Base-by-base conservation (phyloP, 163 green algal species). In the Coccomyxa subellipsoidea region DNA sequence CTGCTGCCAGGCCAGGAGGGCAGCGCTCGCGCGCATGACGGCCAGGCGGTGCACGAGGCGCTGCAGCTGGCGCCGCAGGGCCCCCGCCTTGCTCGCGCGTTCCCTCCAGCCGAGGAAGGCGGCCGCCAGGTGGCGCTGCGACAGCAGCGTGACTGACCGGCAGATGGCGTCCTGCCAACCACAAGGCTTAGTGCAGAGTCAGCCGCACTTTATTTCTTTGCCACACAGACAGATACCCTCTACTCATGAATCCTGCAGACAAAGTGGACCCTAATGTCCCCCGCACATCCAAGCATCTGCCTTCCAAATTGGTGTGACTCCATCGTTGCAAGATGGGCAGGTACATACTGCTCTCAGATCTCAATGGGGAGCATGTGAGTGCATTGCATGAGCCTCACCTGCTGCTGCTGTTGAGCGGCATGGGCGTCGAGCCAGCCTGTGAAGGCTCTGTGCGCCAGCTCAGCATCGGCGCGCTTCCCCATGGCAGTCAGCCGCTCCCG, bases 71-170 rank as follows among this genome's bases (percentile, higher is more conserved):
- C 23, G 47, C 47, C 47, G 47, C 21, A 59, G 47, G 47, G 47
- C 47, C 15, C 15, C 47, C 47, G 47, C 72, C 54, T 82, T 27
- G 53, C 54, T 8, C 40, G 54, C 72, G 2, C 47, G 78, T 21
- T 82, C 78, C 73, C 37, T 66, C 78, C 78, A 82, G 4, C 53
- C 78, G 32, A 18, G 35, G 77, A 77, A 82, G 18, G 78, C 54
- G 27, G 31, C 72, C 29, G 78, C 78, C 59, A 82, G 66, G 66
- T 35, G 66, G 66, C n/a, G n/a, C 66, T 75, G 4, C 7, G 66
- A 34, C 66, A 75, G 66, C 0, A 21, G 66, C 27, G 66, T 35
- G 15, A 59, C 47, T 18, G 47, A 59, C 47, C 47, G 47, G 23
- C 47, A 59, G 5, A 59, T 59, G 47, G 47, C 47, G 47, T 59